Base-by-base conservation (phyloP, 148 eudicot genomes). In the Dysphania ambrosioides region DNA sequence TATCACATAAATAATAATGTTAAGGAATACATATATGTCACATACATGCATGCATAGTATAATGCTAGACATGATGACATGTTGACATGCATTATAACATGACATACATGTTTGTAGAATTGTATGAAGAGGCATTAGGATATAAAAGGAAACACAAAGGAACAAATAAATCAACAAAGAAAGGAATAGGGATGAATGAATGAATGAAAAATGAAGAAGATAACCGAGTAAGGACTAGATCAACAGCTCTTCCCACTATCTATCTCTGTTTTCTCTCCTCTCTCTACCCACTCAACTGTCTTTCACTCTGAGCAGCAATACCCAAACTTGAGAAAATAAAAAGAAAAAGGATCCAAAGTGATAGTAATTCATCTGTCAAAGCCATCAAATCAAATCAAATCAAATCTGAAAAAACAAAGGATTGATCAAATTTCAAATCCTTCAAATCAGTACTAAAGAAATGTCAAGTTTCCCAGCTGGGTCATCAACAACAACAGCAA, bases 381-480 rank as follows among this genome's bases (percentile, higher is more conserved):
- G 76, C 56, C 75, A n/a, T n/a, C n/a, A n/a, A n/a, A 73, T 61
- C 74, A 56, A 2, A 69, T 63, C 36, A 60, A 60, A 55, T 76
- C 82, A 10, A 44, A 44, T n/a, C n/a, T n/a, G n/a, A n/a, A n/a
- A n/a, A n/a, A n/a, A n/a, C n/a, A n/a, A n/a, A n/a, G n/a, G n/a
- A n/a, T n/a, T n/a, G n/a, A n/a, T 79, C 66, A 80, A 63, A 63
- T 67, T 73, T 76, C 79, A 77, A 55, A 24, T 12, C 40, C 21
- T 40, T 47, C 59, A 66, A 32, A 63, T 60, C 65, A n/a, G n/a
- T 66, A 47, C 24, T 1, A 71, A 72, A 71, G 75, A 75, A 53
- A 86, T 87, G 88, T 91, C 97, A 66, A 87, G 86, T 71, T 88
- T 91, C 15, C 41, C 15, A n/a, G 38, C 75, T n/a, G 51, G 63